These are phyloP conservation scores for Parafenestella ontariensis DNA, from an alignment of 2,329 filamentous ascomycete species.

Conservation along the genomic window DNA sequence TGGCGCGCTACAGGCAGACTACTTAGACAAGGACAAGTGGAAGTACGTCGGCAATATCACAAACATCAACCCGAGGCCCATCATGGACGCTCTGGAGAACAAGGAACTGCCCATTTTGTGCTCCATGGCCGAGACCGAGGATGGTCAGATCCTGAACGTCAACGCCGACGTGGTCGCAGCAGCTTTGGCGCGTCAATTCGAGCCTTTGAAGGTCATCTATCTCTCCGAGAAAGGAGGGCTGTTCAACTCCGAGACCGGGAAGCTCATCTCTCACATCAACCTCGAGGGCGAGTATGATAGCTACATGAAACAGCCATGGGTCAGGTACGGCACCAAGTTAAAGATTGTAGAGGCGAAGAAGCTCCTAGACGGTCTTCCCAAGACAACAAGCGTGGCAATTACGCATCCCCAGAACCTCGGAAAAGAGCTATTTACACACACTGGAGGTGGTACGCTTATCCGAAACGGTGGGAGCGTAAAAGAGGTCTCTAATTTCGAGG, in stretches of 20 bases:
- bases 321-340: conserved; percentile 88
- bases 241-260: conserved; percentile 89
- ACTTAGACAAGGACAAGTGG: conserved; percentile 95
- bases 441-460: conserved; percentile 91
- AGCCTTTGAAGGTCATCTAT: conserved; percentile 97
- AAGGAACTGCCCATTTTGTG: conserved; percentile 93
- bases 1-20: conserved; percentile 91
- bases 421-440: conserved; percentile 96
- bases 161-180: conserved; percentile 97
- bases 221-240: conserved; percentile 97
- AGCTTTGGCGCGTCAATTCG: conserved; percentile 84
- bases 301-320: conserved; percentile 93
- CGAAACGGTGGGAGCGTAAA: conserved; percentile 89
- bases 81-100: conserved; percentile 85
- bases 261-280: conserved; percentile 97
- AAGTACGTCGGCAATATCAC: conserved; percentile 95
- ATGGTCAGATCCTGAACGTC: conserved; percentile 94
- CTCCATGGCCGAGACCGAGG: conserved; percentile 92
- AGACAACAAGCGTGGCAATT: conserved; percentile 93
- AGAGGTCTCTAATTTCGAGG: conserved; percentile 71
- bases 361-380: conserved; percentile 83
- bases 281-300: conserved; percentile 94
- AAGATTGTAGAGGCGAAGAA: conserved; percentile 99
- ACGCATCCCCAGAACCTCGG: conserved; percentile 96
- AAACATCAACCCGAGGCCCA: conserved; percentile 85